Base-by-base conservation (phyloP, 2,329 filamentous ascomycete genomes). In the Fusarium domesticum region DNA sequence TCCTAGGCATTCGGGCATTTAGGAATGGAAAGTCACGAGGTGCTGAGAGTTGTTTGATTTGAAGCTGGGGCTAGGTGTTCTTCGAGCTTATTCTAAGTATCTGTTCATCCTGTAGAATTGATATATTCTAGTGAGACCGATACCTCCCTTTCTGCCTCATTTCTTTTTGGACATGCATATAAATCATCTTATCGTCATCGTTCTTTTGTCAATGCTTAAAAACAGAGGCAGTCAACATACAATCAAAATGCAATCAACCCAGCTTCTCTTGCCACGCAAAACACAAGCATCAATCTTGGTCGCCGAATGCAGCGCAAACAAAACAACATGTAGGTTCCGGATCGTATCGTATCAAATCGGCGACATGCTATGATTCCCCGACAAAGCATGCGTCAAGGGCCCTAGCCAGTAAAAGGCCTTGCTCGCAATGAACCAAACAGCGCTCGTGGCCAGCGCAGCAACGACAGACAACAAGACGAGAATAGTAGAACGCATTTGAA, bases 401-500 rank as follows among this genome's bases (percentile, higher is more conserved):
- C 37, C 39, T 6, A 55, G 35, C 11, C 38, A 28, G 19, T 47
- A 25, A 42, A 50, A 58, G 39, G 51, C 40, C 18, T 52, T 47
- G 23, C 45, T 51, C 15, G 42, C 47, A 18, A 49, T 35, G 40
- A 48, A 53, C 54, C 39, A 56, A 16, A 47, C 23, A 10, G 49
- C 40, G 14, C 40, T 43, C n/a, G 43, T 38, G 4, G 33, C 48
- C 6, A 52, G 43, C 11, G 41, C 47, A 14, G 44, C 38, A n/a
- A 50, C 23, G 15, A 72, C 58, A 7, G 67, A 68, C 56, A 86
- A 59, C 2, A 64, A 68, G 4, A 74, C 59, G 18, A 84, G 65
- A n/a, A 86, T 73, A 16, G 67, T 68, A 10, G 70, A 66, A 18
- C 80, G 73, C 61, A 85, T 70, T 60, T 77, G 75, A 51, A 87